Evolutionary conservation across 1,139 yeast genomes (phyloP), one percentile per base, ranked within the genome.

Genomic region (Candida tropicalis): DNA sequence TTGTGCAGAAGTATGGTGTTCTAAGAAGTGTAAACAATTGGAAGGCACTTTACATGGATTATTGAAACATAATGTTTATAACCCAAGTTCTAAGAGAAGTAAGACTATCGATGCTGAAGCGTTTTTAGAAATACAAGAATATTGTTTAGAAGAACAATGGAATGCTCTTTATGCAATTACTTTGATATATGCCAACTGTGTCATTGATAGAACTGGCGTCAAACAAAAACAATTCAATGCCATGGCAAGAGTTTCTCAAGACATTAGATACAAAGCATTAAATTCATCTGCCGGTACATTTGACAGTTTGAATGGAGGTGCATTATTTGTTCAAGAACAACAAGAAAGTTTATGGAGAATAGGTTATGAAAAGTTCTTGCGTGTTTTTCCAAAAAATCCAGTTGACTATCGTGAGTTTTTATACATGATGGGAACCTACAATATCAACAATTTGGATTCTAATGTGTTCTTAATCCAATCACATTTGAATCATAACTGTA

Each of bases 1-100:
- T 12, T 88, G 96, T 59, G 62, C 75, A 9, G 82, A 79, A 41
- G 68, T 82, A 35, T 88, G 95, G 95, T 88, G 96, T 60, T 77
- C 84, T 10, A 68, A 66, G 38, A 60, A 60, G 10, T 88, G 96
- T 65, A 82, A 84, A 54, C 75, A 72, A 40, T 55, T 62, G 13
- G 75, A 75, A 49, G 79, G 74, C 42, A 61, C 64, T 3, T 63
- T 80, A 12, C 97, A 90, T 60, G 62, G 68, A 0, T 59, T 75
- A 2, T 66, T 86, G 47, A 81, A 82, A 62, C 97, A 90, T 59
- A 56, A 55, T 40, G 49, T 58, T 13, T 55, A 49, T 38, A 61
- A 66, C 37, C 63, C 68, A 7, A 53, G 51, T 20, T 57, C 59
- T 18, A 61, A 60, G 37, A 57, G 57, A 27, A 46, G 56, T n/a